Base-by-base conservation (phyloP, 2,329 filamentous ascomycete genomes). In the Chaetomium olivaceum region DNA sequence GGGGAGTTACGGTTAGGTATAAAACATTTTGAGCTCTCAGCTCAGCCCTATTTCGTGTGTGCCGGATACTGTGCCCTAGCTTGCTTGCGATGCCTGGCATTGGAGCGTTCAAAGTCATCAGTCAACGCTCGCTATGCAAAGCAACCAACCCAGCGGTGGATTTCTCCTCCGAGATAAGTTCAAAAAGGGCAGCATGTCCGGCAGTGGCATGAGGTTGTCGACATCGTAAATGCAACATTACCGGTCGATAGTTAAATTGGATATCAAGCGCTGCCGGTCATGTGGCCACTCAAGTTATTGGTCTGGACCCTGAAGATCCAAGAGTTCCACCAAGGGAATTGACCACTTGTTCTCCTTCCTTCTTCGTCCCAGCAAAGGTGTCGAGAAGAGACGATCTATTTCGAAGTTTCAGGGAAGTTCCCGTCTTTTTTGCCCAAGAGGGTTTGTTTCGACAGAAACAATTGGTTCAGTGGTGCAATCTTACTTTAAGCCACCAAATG, bases 1-100 rank as follows among this genome's bases (percentile, higher is more conserved):
- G 50, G 23, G 65, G 65, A 67, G 65, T 67, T 67, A 59, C 33
- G 58, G 65, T 50, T 63, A 39, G 58, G 57, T 36, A 52, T 57
- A 39, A 57, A 57, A 23, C 25, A 11, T 46, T 33, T 52, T n/a
- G 27, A 23, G 16, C 9, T 5, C 2, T 11, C 31, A 57, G 2
- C 23, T 54, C 8, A 6, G 19, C 21, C n/a, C 19, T 48, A n/a
- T 12, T 46, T 23, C 21, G 8, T 48, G n/a, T 8, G 19, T 11
- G 50, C 7, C 5, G 39, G 16, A 43, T 43, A 7, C 36, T 4
- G 36, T 39, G 36, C 3, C 36, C 14, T 9, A 12, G 3, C 33
- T 12, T 36, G 33, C 33, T 36, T 36, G 33, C 33, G 33, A n/a
- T 36, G 33, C 33, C 33, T 36, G 3, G 8, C 6, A 36, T 36